Conservation (phyloP, 129 eudicot genomes). For the Deinandra increscens region DNA sequence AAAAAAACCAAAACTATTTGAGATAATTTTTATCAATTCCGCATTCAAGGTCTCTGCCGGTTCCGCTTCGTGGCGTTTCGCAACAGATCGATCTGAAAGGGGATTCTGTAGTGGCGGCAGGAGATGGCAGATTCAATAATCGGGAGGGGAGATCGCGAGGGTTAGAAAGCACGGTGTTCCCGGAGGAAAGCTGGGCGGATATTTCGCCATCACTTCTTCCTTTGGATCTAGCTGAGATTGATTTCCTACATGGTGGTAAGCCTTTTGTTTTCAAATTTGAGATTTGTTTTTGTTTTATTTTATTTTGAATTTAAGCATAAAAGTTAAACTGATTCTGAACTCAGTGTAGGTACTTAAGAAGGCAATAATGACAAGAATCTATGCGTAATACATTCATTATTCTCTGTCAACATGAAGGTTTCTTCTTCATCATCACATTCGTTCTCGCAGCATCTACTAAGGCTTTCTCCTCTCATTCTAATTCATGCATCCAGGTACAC, state of each 20-base stretch:
- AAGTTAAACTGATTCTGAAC: constrained; percentile 2
- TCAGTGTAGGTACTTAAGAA: too few species aligned
- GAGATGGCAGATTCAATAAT: constrained; percentile 11
- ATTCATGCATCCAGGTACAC: too few species aligned
- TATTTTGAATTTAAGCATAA: not conserved
- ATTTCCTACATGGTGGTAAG: constrained; percentile 27
- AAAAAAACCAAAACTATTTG: too few species aligned
- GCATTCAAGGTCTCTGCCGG: constrained; percentile 41
- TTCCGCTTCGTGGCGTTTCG: constrained; percentile 29
- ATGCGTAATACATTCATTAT: too few species aligned
- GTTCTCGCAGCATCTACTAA: too few species aligned
- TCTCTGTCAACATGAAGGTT: too few species aligned
- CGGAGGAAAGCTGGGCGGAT: constrained; percentile 25
- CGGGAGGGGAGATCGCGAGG: constrained; percentile 17
- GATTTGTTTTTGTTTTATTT: not conserved
- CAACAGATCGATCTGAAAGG: constrained; percentile 41
- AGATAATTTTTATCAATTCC: too few species aligned
- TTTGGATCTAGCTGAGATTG: constrained; percentile 25
- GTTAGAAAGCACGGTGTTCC: constrained; percentile 17
- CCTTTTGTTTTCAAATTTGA: not conserved
- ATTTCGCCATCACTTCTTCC: constrained; percentile 13
- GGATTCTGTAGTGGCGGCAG: constrained; percentile 25
- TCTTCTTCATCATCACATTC: too few species aligned
- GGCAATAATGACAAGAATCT: too few species aligned
- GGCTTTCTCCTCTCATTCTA: too few species aligned